A percentile compares a stretch with the other conserved stretches of the same genome.
Conservation (phyloP, 257 asterid species). For the Ballota nigra region DNA sequence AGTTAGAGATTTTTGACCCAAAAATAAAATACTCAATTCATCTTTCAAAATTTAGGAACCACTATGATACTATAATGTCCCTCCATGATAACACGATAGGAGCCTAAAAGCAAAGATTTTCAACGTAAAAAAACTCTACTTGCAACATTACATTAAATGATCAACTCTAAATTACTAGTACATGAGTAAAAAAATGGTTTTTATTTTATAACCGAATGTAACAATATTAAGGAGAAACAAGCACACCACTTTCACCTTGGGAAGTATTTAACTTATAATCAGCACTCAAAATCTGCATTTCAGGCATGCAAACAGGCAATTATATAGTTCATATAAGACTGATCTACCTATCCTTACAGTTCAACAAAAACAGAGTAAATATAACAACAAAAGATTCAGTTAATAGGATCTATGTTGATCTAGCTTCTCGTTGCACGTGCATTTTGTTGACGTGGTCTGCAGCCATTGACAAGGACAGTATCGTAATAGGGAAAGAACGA, state of each 20-base stretch:
- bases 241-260: background rate
- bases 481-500: slow-evolving; percentile 59
- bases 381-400: slow-evolving; percentile 24
- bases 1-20: too few species aligned
- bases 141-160: background rate
- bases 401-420: slow-evolving; percentile 17
- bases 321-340: background rate
- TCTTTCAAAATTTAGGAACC: too few species aligned
- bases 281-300: slow-evolving; percentile 20
- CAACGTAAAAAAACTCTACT: background rate
- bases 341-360: slow-evolving; percentile 6
- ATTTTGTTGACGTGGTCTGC: slow-evolving; percentile 67
- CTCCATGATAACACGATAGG: background rate
- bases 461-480: slow-evolving; percentile 82
- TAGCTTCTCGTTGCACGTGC: slow-evolving; percentile 34
- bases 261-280: slow-evolving; percentile 6
- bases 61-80: too few species aligned
- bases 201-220: background rate
- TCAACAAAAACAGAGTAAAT: background rate
- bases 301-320: background rate
- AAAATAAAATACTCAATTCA: too few species aligned
- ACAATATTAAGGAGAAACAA: background rate
- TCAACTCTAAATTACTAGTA: background rate
- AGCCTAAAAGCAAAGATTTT: background rate
- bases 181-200: background rate